These are phyloP conservation scores for Sporisorium exsertum DNA, from an alignment of 1,284 basidiomycete genomes.

Conservation along the genomic window DNA sequence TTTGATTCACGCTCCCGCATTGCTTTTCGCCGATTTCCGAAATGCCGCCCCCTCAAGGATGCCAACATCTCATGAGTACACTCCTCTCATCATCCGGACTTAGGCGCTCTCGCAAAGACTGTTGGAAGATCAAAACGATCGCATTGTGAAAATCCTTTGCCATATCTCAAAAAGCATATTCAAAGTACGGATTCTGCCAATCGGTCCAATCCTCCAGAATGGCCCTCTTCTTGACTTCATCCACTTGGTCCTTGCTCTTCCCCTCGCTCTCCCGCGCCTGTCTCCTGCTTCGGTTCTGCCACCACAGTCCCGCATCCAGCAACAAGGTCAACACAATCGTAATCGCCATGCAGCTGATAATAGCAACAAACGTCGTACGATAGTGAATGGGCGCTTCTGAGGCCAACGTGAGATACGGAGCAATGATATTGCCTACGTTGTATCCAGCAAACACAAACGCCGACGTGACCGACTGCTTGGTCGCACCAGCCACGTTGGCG, in stretches of 20 bases:
- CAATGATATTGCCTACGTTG: conserved; percentile 59
- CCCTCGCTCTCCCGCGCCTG: conserved; percentile 16
- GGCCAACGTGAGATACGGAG: conserved; percentile 67
- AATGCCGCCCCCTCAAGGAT: background rate
- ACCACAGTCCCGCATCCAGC: conserved; percentile 35
- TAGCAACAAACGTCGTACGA: conserved; percentile 71
- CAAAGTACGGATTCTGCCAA: conserved; percentile 50
- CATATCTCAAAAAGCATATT: conserved; percentile 24
- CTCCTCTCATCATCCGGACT: too few relatives aligned
- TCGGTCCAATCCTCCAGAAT: conserved; percentile 51
- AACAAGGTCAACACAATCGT: conserved; percentile 45
- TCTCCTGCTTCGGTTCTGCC: conserved; percentile 38
- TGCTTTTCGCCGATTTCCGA: conserved; percentile 13
- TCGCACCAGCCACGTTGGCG: conserved; percentile 72
- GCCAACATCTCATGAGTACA: too few relatives aligned
- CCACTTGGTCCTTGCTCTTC: conserved; percentile 25
- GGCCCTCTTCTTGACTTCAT: conserved; percentile 36
- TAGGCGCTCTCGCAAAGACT: too few relatives aligned
- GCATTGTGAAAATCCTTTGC: background rate
- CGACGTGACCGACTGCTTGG: conserved; percentile 71
- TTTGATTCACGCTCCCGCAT: background rate
- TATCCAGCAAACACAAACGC: conserved; percentile 71
- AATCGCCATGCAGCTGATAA: conserved; percentile 68
- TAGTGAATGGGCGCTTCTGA: conserved; percentile 69
- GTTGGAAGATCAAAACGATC: conserved; percentile 14